Evolutionary conservation across 2,329 filamentous ascomycete species (phyloP).

Genomic region (Colletotrichum incanum): DNA sequence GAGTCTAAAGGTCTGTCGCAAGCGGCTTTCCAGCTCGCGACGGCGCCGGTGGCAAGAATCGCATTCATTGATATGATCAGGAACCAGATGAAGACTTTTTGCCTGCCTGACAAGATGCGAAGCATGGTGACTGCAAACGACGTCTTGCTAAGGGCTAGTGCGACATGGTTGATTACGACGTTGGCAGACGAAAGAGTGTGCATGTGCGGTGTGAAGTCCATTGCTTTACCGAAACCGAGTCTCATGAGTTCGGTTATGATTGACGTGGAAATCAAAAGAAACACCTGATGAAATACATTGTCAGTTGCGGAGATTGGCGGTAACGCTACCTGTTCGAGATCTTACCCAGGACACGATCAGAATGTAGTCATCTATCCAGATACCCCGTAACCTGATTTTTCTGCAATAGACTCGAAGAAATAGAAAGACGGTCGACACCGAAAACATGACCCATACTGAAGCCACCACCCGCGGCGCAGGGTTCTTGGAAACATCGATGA

Average conservation of each 20-base stretch:
- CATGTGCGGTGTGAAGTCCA: slow-evolving; percentile 16
- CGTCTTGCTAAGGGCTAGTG: slow-evolving; percentile 46
- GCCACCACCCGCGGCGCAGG: slow-evolving; percentile 30
- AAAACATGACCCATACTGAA: slow-evolving; percentile 42
- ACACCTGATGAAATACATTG: background rate
- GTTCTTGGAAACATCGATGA: slow-evolving; percentile 27
- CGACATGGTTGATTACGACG: slow-evolving; percentile 30
- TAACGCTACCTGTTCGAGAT: background rate
- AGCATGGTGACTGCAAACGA: slow-evolving; percentile 52
- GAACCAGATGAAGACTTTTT: slow-evolving; percentile 46
- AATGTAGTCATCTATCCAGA: slow-evolving; percentile 48
- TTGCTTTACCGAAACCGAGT: slow-evolving; percentile 33
- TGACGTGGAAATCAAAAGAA: slow-evolving; percentile 21
- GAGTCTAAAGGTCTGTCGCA: slow-evolving; percentile 23
- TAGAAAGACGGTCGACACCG: slow-evolving; percentile 36
- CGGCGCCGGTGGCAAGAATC: slow-evolving; percentile 14
- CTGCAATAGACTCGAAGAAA: slow-evolving; percentile 46
- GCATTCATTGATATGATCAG: slow-evolving; percentile 47
- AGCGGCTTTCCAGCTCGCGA: slow-evolving; percentile 21
- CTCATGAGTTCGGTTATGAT: slow-evolving; percentile 40
- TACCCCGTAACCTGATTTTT: slow-evolving; percentile 28
- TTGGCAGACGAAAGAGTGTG: slow-evolving; percentile 31
- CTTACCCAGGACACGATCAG: slow-evolving; percentile 44
- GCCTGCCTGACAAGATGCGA: slow-evolving; percentile 45
- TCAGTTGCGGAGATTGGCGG: background rate